Base-by-base conservation (phyloP, 805 yeast genomes). In the Sungouiozyma ichnusensis region DNA sequence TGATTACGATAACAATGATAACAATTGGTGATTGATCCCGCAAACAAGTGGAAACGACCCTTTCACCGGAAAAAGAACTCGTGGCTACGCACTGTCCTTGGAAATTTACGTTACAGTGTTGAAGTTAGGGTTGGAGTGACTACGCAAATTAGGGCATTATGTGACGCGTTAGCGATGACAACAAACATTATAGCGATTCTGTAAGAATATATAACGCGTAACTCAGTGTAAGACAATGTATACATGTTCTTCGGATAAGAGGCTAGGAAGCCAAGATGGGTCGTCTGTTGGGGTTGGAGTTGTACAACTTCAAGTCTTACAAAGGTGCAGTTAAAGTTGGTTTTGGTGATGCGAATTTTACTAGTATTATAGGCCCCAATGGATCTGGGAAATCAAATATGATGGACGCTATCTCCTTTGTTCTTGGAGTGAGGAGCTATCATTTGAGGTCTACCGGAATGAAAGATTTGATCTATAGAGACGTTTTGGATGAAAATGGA, bases 371-470 rank as follows among this genome's bases (percentile, higher is more conserved):
- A 44, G 98, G 98, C 1, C 97, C 97, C n/a, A 92, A 92, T 69
- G 98, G 98, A 29, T 83, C 97, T 1, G 98, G 98, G 6, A 92
- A 92, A 65, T 84, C 95, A 35, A 92, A 92, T 57, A 83, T 92
- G 78, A 88, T 92, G 83, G 98, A 92, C 60, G 97, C 98, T 31
- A 82, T 92, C 37, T 81, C 96, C 16, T 92, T 92, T 61, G 97
- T 90, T 7, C 70, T 92, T 32, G 98, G 98, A 19, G 78, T 90
- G 38, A 69, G 81, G 51, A 74, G 86, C 16, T 64, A 71, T 15
- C 88, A 84, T 43, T 68, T 92, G 44, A 73, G 98, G 52, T 85
- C 96, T 1, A 66, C 71, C 11, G 74, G 76, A 42, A 60, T 86
- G 53, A 75, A 72, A 39, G 97, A 90, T 50, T 70, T 92, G 55